Base-by-base conservation (phyloP, 2,329 filamentous ascomycete genomes). In the Pseudogymnoascus sp. region DNA sequence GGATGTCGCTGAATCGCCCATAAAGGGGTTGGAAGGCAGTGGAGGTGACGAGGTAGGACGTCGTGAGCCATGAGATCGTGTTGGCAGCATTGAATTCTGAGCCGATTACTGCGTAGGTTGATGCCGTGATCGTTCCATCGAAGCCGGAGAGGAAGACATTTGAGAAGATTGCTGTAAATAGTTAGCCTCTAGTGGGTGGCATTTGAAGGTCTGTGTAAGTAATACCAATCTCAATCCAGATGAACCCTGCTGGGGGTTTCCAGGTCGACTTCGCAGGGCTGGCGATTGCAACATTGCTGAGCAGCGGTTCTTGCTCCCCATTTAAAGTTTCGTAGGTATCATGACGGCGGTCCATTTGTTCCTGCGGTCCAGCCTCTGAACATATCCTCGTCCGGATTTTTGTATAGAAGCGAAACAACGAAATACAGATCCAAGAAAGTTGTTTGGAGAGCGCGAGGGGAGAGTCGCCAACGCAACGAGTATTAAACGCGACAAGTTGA, bases 51-150 rank as follows among this genome's bases (percentile, higher is more conserved):
- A 91, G 78, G 69, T 90, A 91, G 0, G 86, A 84, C 0, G 88
- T 91, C 1, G 87, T 89, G 21, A 91, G 76, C 88, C 88, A 91
- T 0, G 87, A 90, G 1, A 88, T 87, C 10, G 85, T 84, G 70
- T 91, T 90, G 10, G 87, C 86, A 2, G 87, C 83, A 66, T 84
- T 79, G 70, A 91, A 91, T 68, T 89, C 83, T n/a, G 87, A 90
- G 54, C 86, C 88, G 67, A 91, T 90, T 62, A 89, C 84, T 2
- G 86, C 86, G 71, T 91, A 89, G 1, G 85, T 89, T 1, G 88
- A 85, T 0, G 87, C 88, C 71, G 88, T 91, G 63, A 91, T 80
- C 0, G 88, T 91, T 2, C 85, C 83, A 72, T 91, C 88, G 68
- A 91, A 90, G 2, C 83, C 84, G 26, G 82, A 82, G 7, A 88